phyloP scores from a whole-genome alignment of 768 basidiomycete species.

The Leccinum fibrillosum region DNA sequence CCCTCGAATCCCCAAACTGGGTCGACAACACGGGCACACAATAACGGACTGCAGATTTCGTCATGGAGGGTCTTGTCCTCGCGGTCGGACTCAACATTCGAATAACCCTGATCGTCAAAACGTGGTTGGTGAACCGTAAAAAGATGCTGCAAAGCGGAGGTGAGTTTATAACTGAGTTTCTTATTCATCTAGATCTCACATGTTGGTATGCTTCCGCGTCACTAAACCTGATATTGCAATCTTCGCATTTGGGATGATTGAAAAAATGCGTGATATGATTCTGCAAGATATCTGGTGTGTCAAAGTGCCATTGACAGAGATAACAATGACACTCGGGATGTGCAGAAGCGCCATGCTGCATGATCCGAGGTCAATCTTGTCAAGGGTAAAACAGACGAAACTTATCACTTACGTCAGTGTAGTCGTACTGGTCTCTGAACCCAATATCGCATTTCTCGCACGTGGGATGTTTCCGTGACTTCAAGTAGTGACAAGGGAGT shows the following conservation, averaged over 20 bases:
- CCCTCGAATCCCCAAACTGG: constrained; percentile 24
- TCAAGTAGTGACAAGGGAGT: constrained; percentile 24
- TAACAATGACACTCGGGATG: constrained; percentile 35
- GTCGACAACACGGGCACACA: constrained; percentile 15
- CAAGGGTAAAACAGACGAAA: background rate
- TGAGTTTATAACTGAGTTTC: background rate
- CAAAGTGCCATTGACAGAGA: constrained; percentile 40
- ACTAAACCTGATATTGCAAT: constrained; percentile 41
- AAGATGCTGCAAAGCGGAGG: constrained; percentile 20
- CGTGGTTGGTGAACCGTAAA: constrained; percentile 26
- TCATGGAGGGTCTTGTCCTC: background rate
- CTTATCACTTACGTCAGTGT: constrained; percentile 23
- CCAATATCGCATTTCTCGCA: constrained; percentile 27
- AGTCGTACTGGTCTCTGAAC: constrained; percentile 27
- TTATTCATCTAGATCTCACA: constrained; percentile 23
- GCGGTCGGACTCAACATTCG: background rate
- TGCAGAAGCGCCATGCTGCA: constrained; percentile 28
- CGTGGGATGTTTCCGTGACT: constrained; percentile 27
- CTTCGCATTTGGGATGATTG: constrained; percentile 43
- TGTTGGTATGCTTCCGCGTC: constrained; percentile 36
- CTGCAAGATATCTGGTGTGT: constrained; percentile 33
- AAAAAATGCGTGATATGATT: constrained; percentile 41
- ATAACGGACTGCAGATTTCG: constrained; percentile 6
- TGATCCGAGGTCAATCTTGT: constrained; percentile 9
- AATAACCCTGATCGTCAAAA: constrained; percentile 7